These are phyloP conservation scores for Fomitopsis schrenkii DNA, from an alignment of 1,284 basidiomycete genomes.

Conservation along the genomic window DNA sequence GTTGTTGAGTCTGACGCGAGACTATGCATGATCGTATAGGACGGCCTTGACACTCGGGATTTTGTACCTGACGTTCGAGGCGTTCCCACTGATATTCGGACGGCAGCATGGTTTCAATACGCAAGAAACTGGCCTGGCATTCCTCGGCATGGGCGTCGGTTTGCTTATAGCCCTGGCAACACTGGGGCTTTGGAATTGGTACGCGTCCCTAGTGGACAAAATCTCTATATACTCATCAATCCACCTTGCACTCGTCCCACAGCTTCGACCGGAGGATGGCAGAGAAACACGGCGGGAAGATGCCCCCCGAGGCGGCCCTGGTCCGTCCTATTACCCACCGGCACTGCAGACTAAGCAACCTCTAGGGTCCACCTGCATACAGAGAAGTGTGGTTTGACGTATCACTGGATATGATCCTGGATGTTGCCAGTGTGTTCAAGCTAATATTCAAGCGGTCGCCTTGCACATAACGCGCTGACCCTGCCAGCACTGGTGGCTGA, in stretches of 20 bases:
- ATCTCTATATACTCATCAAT: too few relatives aligned
- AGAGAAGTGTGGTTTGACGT: too few relatives aligned
- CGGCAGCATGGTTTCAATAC: slow-evolving; percentile 53
- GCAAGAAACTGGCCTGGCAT: slow-evolving; percentile 60
- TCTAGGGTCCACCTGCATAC: too few relatives aligned
- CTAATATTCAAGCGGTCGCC: too few relatives aligned
- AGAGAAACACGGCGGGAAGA: slow-evolving; percentile 35
- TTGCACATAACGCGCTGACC: too few relatives aligned
- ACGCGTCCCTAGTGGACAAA: slow-evolving; percentile 6
- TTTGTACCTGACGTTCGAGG: slow-evolving; percentile 71
- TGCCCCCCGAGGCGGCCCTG: slow-evolving; percentile 80
- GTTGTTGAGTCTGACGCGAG: too few relatives aligned
- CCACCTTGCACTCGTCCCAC: too few relatives aligned
- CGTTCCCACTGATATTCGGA: slow-evolving; percentile 68
- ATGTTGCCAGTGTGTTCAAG: too few relatives aligned
- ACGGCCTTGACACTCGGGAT: slow-evolving; percentile 68
- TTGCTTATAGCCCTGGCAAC: slow-evolving; percentile 51
- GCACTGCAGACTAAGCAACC: too few relatives aligned
- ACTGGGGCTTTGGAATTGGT: slow-evolving; percentile 67
- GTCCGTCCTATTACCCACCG: too few relatives aligned
- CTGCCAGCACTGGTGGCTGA: too few relatives aligned
- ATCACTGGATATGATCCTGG: too few relatives aligned
- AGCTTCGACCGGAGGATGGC: background rate
- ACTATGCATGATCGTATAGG: slow-evolving; percentile 21
- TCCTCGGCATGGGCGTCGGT: slow-evolving; percentile 71